A percentile compares a stretch with the other conserved stretches of the same genome.
phyloP scores from a whole-genome alignment of 2,329 filamentous ascomycete genomes.

The Helotiales sp. region DNA sequence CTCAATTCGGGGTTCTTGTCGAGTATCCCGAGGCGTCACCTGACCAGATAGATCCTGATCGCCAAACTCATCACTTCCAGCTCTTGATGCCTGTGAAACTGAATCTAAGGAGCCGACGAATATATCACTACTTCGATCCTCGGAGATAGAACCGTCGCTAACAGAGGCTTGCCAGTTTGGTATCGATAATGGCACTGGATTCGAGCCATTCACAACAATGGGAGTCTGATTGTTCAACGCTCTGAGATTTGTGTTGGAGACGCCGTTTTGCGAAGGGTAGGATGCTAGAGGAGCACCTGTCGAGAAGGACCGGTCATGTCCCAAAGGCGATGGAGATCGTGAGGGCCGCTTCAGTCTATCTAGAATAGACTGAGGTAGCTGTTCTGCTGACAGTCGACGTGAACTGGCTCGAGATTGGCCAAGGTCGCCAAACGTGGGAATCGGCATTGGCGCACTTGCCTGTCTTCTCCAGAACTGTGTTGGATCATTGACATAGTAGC shows the following conservation, averaged over 20 bases:
- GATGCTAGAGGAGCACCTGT: constrained; percentile 35
- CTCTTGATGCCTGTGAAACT: constrained; percentile 35
- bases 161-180: constrained; percentile 38
- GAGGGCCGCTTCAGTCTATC: constrained; percentile 42
- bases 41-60: constrained; percentile 37
- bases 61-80: constrained; percentile 34
- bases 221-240: constrained; percentile 38
- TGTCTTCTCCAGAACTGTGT: constrained; percentile 32
- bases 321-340: constrained; percentile 44
- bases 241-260: constrained; percentile 38
- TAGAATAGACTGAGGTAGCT: constrained; percentile 43
- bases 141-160: constrained; percentile 35
- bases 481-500: constrained; percentile 42
- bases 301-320: constrained; percentile 41
- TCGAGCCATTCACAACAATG: constrained; percentile 43
- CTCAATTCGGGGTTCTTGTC: constrained; percentile 24
- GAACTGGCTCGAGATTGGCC: constrained; percentile 33
- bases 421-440: constrained; percentile 43
- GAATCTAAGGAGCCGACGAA: constrained; percentile 38
- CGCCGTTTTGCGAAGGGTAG: constrained; percentile 34
- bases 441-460: constrained; percentile 30
- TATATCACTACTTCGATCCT: constrained; percentile 37
- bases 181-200: constrained; percentile 36
- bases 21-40: constrained; percentile 36
- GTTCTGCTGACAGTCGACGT: constrained; percentile 40